Evolutionary conservation across 1,284 basidiomycete genomes (phyloP).

Genomic region (Naganishia cerealis): DNA sequence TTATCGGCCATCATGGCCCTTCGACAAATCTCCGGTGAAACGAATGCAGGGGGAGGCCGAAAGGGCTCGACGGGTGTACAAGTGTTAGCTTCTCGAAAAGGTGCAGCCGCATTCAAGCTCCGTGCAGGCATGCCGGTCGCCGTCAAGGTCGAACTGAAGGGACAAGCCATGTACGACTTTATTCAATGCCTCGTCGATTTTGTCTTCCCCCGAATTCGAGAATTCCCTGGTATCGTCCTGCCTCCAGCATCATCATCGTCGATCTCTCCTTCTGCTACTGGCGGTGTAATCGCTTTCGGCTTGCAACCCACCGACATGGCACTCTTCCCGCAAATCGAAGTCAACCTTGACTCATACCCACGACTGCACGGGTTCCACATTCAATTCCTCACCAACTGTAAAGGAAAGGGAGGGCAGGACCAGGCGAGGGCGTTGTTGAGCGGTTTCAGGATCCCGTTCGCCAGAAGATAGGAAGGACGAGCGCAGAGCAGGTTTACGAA

Average conservation of each 20-base stretch:
- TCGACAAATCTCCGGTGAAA: conserved; percentile 82
- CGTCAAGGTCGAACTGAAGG: conserved; percentile 84
- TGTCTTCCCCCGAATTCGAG: conserved; percentile 86
- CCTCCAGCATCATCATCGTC: conserved; percentile 59
- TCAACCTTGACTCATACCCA: conserved; percentile 84
- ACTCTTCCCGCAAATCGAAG: conserved; percentile 91
- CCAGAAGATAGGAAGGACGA: conserved; percentile 42
- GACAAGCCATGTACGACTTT: conserved; percentile 91
- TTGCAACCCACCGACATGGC: conserved; percentile 79
- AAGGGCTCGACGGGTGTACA: conserved; percentile 73
- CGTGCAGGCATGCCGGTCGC: conserved; percentile 79
- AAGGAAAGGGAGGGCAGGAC: conserved; percentile 80
- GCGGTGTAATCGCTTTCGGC: conserved; percentile 86
- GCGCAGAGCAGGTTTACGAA: neutral
- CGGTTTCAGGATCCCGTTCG: conserved; percentile 84
- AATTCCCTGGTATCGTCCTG: conserved; percentile 83
- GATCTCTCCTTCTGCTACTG: conserved; percentile 69
- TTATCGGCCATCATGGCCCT: conserved; percentile 82
- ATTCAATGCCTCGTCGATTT: conserved; percentile 85
- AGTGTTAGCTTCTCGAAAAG: conserved; percentile 74
- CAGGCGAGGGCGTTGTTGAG: conserved; percentile 78
- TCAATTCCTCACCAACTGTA: conserved; percentile 81
- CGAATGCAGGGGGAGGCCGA: conserved; percentile 66
- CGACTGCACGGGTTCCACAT: conserved; percentile 83
- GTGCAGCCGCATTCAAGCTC: conserved; percentile 79